These are phyloP conservation scores for Daldinia loculata DNA, from an alignment of 495 filamentous ascomycete species.

Conservation along the genomic window DNA sequence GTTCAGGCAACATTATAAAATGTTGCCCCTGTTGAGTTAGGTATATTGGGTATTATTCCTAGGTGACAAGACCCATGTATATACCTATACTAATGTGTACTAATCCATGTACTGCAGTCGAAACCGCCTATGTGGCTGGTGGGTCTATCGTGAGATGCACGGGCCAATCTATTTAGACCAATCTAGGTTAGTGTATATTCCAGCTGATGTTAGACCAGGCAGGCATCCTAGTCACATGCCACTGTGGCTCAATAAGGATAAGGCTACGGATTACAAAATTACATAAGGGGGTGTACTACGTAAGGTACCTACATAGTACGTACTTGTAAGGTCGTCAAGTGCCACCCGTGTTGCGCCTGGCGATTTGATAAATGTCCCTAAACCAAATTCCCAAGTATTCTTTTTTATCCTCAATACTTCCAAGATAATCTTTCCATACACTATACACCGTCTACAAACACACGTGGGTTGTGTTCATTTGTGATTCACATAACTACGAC, in stretches of 20 bases:
- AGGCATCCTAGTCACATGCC: slow-evolving; percentile 28
- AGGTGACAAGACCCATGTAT: not conserved
- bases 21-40: not conserved
- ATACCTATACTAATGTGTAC: not conserved
- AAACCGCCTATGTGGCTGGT: not conserved
- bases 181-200: not conserved
- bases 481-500: slow-evolving; percentile 25
- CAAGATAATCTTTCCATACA: slow-evolving; percentile 10
- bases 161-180: slow-evolving; percentile 13
- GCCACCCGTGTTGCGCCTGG: slow-evolving; percentile 40
- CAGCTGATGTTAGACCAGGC: slow-evolving; percentile 4
- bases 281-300: slow-evolving; percentile 21
- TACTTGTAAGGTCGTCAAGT: slow-evolving; percentile 25
- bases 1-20: slow-evolving; percentile 34
- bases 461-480: slow-evolving; percentile 34
- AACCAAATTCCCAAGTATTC: slow-evolving; percentile 17
- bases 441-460: slow-evolving; percentile 16
- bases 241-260: slow-evolving; percentile 34
- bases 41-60: not conserved
- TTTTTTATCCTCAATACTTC: slow-evolving; percentile 5
- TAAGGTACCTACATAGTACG: slow-evolving; percentile 31
- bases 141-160: slow-evolving; percentile 5
- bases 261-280: slow-evolving; percentile 20
- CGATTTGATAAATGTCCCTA: slow-evolving; percentile 36
- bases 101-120: not conserved